Evolutionary conservation across 441 rosid species (phyloP).

Genomic region (Euphorbia celastroides): DNA sequence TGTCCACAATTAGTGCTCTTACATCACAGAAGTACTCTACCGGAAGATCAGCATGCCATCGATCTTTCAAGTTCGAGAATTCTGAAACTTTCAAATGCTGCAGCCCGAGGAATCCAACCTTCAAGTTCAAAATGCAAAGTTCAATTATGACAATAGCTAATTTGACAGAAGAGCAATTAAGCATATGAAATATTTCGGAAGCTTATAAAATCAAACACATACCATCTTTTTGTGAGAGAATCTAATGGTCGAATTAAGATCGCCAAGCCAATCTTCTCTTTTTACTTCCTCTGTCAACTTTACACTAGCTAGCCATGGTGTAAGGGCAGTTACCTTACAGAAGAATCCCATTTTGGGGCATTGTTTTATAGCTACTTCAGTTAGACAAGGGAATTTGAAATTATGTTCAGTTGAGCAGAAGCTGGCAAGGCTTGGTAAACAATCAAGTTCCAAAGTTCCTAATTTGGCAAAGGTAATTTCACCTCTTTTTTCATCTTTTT

Average conservation of each 20-base stretch:
- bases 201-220: neutral
- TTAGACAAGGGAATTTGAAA: constrained; percentile 21
- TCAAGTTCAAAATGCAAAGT: neutral
- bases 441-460: neutral
- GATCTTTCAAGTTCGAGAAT: neutral
- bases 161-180: too few relatives aligned
- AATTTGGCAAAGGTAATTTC: constrained; percentile 16
- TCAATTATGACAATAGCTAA: too few relatives aligned
- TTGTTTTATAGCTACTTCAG: neutral
- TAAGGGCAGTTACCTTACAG: neutral
- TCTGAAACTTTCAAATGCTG: neutral
- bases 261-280: neutral
- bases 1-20: neutral
- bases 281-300: neutral
- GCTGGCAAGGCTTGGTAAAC: constrained; percentile 19
- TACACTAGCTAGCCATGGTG: neutral
- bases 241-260: constrained; percentile 8
- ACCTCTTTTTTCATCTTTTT: neutral
- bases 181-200: too few relatives aligned
- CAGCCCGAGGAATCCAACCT: constrained; percentile 9
- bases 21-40: neutral
- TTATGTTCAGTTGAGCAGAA: constrained; percentile 9
- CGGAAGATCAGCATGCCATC: constrained; percentile 8
- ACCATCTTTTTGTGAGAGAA: neutral
- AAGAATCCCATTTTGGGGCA: constrained; percentile 26